Conservation (phyloP, 2,329 filamentous ascomycete species). For the Alternaria metachromatica region DNA sequence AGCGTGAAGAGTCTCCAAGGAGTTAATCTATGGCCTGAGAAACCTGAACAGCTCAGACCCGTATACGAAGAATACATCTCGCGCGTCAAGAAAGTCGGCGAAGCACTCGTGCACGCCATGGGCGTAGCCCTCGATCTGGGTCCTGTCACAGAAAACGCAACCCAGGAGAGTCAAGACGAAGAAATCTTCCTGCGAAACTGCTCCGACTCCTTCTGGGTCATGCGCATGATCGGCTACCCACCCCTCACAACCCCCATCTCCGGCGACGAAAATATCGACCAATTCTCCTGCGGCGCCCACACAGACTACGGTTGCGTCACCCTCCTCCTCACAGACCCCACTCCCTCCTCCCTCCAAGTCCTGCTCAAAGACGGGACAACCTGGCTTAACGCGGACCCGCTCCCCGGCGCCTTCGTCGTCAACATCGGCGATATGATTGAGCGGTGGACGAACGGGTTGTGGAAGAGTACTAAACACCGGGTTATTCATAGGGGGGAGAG, state of each 20-base stretch:
- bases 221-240: slow-evolving; percentile 52
- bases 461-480: slow-evolving; percentile 54
- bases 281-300: slow-evolving; percentile 52
- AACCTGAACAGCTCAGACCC: slow-evolving; percentile 34
- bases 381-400: slow-evolving; percentile 56
- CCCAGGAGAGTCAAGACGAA: slow-evolving; percentile 25
- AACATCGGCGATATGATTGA: slow-evolving; percentile 60
- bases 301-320: slow-evolving; percentile 58
- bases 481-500: slow-evolving; percentile 52
- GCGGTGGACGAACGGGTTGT: slow-evolving; percentile 54
- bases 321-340: slow-evolving; percentile 54
- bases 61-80: slow-evolving; percentile 45
- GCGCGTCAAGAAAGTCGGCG: slow-evolving; percentile 37
- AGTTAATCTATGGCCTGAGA: slow-evolving; percentile 52
- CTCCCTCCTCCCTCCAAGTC: slow-evolving; percentile 53
- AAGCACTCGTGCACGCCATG: slow-evolving; percentile 48
- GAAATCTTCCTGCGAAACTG: slow-evolving; percentile 44
- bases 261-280: slow-evolving; percentile 18
- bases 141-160: not conserved
- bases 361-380: slow-evolving; percentile 48
- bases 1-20: slow-evolving; percentile 48
- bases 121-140: slow-evolving; percentile 45
- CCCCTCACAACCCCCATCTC: slow-evolving; percentile 23
- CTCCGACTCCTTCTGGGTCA: slow-evolving; percentile 48
- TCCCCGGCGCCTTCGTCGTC: slow-evolving; percentile 55